A percentile compares a stretch with the other conserved stretches of the same genome.
Evolutionary conservation across 306 rosid species (phyloP).

Genomic region (Gastrolobium bilobum): DNA sequence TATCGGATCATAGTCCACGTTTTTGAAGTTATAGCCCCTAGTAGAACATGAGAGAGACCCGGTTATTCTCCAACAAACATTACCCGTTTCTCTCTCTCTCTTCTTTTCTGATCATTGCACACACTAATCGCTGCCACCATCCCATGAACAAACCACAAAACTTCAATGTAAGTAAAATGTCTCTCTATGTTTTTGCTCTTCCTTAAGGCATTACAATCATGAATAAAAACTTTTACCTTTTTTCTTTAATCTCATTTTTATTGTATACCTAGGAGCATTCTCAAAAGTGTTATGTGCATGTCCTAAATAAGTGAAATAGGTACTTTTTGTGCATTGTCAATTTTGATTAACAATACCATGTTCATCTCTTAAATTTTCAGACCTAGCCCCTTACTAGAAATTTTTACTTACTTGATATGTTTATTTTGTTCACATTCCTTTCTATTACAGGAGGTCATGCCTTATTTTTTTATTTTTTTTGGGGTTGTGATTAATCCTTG

Average conservation of each 20-base stretch:
- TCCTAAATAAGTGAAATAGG: not conserved
- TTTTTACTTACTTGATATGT: not conserved
- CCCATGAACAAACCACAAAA: constrained; percentile 28
- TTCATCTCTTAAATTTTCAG: not conserved
- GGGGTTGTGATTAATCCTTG: constrained; percentile 20
- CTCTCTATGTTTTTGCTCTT: not conserved
- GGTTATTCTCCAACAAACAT: constrained; percentile 45
- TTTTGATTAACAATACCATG: constrained; percentile 23
- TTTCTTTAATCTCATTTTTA: not conserved
- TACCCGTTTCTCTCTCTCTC: constrained; percentile 16
- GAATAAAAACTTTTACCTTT: not conserved
- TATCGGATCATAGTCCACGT: constrained; percentile 61
- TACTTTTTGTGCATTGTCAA: not conserved
- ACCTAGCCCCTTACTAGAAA: not conserved
- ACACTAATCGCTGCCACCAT: constrained; percentile 44
- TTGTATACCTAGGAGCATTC: not conserved
- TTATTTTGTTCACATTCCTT: not conserved
- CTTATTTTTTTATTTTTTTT: not conserved
- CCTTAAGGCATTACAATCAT: constrained; percentile 12
- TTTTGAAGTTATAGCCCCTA: constrained; percentile 44
- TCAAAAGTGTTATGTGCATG: constrained; percentile 31
- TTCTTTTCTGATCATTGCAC: constrained; percentile 31
- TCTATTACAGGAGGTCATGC: not conserved
- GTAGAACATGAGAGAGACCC: constrained; percentile 17
- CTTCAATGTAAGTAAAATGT: constrained; percentile 40